Base-by-base conservation (phyloP, 1,284 basidiomycete genomes). In the Malassezia sympodialis region DNA sequence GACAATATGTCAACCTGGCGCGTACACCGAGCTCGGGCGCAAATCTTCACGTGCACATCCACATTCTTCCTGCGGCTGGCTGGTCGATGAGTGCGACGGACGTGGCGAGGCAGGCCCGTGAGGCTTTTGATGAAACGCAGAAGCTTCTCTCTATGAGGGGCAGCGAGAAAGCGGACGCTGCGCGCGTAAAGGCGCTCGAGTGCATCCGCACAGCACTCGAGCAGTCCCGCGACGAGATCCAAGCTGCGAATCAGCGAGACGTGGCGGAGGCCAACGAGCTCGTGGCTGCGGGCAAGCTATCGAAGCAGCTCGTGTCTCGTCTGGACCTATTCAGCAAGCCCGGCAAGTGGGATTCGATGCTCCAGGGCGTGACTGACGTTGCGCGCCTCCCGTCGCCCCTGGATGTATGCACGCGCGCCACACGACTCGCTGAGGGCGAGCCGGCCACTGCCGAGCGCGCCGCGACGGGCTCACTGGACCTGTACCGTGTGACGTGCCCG, bases 401-500 rank as follows among this genome's bases (percentile, higher is more conserved):
- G 2, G 93, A 90, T 7, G 78, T 81, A 30, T 84, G 96, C 26
- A 84, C 87, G 0, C 96, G 93, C 73, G 90, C 93, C 0, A 84
- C 83, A 17, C 81, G 87, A 67, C 79, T 98, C 26, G 90, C 93
- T 63, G 58, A 51, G 6, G 34, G 42, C 7, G 40, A 37, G 21
- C 19, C 40, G 1, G 53, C 37, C 8, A 8, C 24, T 5, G 56
- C 60, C 2, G 39, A 47, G 3, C 59, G 58, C 2, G 49, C 48
- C 6, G 58, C 53, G 4, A 55, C 59, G 15, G 86, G 90, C 34
- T 81, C 79, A 0, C 79, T 98, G 14, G 87, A 96, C 67, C 80
- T 98, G 12, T 91, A 94, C 77, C 83, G 90, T 34, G 85, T 98
- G 1, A 89, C 91, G 0, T 98, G 93, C 75, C 91, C 94, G 0